A percentile compares a stretch with the other conserved stretches of the same genome.
Conservation (phyloP, 1,139 yeast genomes). For the Magnusiomyces fungicola region DNA sequence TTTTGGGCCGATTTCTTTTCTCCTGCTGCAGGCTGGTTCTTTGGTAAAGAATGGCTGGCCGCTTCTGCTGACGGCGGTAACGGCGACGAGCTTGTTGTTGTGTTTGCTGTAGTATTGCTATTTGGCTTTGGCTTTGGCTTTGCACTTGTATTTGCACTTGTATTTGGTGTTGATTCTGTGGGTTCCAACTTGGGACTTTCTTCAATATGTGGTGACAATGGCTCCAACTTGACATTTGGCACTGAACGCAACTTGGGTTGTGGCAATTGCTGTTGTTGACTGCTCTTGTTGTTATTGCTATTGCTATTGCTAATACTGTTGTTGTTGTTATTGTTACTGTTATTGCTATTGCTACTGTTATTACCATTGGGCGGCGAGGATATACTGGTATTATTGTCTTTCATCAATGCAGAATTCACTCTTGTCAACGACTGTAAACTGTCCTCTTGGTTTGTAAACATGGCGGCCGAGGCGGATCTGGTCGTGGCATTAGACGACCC, state of each 20-base stretch:
- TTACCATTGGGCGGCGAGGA: neutral
- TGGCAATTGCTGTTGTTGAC: constrained; percentile 2
- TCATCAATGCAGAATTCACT: neutral
- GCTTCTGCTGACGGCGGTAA: too few relatives aligned
- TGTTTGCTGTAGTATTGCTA: constrained; percentile 5
- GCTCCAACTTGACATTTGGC: neutral
- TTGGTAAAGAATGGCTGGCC: too few relatives aligned
- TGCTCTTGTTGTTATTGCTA: constrained; percentile 13
- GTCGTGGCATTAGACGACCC: constrained; percentile 13
- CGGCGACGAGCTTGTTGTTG: constrained; percentile 8
- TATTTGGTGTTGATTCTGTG: constrained; percentile 9
- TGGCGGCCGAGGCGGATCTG: neutral
- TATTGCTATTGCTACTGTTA: neutral
- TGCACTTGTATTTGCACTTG: neutral
- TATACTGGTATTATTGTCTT: neutral
- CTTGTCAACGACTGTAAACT: neutral
- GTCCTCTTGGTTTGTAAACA: neutral
- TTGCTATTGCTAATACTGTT: constrained; percentile 14
- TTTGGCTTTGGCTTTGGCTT: constrained; percentile 1
- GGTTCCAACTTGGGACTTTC: neutral
- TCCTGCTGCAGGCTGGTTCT: constrained; percentile 8
- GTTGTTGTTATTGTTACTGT: neutral
- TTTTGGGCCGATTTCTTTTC: constrained; percentile 6
- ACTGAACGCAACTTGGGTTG: neutral
- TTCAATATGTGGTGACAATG: neutral